These are phyloP conservation scores for Beauveria medogensis DNA, from an alignment of 2,329 filamentous ascomycete species.

Conservation along the genomic window DNA sequence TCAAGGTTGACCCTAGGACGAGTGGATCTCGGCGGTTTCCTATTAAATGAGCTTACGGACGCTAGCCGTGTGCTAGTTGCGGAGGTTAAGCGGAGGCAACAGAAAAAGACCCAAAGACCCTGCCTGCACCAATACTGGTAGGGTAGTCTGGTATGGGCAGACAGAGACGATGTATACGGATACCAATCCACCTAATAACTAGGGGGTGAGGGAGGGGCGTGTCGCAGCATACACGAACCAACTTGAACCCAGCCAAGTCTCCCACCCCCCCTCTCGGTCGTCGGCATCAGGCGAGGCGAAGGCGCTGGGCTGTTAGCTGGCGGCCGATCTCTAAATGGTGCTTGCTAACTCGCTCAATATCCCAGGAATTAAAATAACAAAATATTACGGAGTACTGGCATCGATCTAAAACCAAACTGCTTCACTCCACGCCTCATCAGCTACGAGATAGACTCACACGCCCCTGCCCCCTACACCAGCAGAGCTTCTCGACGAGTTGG, in stretches of 20 bases:
- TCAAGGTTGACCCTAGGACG: background rate
- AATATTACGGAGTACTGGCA: background rate
- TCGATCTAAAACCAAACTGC: slow-evolving; percentile 4
- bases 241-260: background rate
- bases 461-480: background rate
- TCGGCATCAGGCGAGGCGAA: slow-evolving; percentile 10
- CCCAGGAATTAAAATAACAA: background rate
- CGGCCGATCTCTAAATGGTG: slow-evolving; percentile 8
- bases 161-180: too few species aligned
- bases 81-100: slow-evolving; percentile 10
- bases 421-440: slow-evolving; percentile 1
- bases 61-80: background rate
- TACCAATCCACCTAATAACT: too few species aligned
- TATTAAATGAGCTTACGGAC: background rate
- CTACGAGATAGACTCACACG: slow-evolving; percentile 1
- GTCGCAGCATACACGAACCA: background rate
- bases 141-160: too few species aligned
- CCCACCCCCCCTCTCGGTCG: slow-evolving; percentile 4
- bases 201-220: background rate
- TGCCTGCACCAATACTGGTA: background rate
- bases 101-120: background rate
- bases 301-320: slow-evolving; percentile 9
- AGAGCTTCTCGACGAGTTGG: slow-evolving; percentile 2
- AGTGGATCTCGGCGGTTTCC: slow-evolving; percentile 3
- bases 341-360: background rate